A percentile compares a stretch with the other conserved stretches of the same genome.
Conservation (phyloP, 805 yeast genomes). For the Spencermartinsiella europaea region DNA sequence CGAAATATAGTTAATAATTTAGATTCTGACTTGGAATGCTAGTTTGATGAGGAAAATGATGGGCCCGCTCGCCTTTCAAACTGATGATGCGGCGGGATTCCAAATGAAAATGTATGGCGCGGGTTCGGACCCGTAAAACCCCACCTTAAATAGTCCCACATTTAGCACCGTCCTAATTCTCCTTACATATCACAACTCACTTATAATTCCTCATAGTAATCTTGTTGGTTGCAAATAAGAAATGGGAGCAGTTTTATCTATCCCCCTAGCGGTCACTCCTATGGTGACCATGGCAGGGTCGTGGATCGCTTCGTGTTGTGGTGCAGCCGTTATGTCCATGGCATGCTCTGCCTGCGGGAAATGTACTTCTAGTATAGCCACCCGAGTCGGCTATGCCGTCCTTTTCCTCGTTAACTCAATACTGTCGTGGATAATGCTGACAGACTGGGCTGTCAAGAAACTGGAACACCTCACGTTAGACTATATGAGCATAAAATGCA, state of each 20-base stretch:
- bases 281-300: conserved; percentile 51
- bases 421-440: conserved; percentile 86
- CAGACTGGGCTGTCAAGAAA: conserved; percentile 70
- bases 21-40: no score
- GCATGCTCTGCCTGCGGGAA: conserved; percentile 53
- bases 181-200: no score
- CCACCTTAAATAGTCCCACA: no score
- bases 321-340: conserved; percentile 74
- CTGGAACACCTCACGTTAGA: conserved; percentile 70
- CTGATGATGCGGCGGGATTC: no score
- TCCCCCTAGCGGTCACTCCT: conserved; percentile 61
- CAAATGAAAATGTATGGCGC: no score
- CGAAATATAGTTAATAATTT: no score
- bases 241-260: conserved; percentile 39
- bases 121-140: no score
- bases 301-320: conserved; percentile 67
- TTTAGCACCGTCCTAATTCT: no score
- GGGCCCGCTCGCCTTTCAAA: no score
- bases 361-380: conserved; percentile 69
- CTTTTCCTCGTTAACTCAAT: conserved; percentile 72
- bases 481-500: conserved; percentile 64
- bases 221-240: no score
- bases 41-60: no score
- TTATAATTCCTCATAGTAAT: no score
- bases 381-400: conserved; percentile 81